phyloP scores from a whole-genome alignment of 164 flowering plant species.

The Akebia trifoliata region DNA sequence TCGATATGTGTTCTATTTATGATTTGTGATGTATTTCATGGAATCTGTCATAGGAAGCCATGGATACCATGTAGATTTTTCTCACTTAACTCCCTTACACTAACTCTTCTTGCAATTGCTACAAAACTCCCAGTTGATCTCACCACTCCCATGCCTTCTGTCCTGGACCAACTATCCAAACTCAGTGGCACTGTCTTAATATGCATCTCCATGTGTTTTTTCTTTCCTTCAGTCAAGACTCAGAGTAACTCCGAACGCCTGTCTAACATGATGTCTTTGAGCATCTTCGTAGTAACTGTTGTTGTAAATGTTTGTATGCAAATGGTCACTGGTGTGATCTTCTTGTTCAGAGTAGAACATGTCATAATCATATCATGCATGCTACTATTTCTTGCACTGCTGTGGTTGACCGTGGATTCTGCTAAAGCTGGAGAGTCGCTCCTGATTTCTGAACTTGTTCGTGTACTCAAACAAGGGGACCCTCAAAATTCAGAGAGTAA shows the following conservation, averaged over 20 bases:
- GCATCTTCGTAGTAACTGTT: conserved; percentile 1
- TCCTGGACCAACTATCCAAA: conserved; percentile 9
- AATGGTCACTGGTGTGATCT: conserved; percentile 10
- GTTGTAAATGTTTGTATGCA: conserved; percentile 10
- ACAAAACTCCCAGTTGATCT: conserved; percentile 12
- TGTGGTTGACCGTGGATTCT: conserved; percentile 8
- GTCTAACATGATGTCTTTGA: conserved; percentile 11
- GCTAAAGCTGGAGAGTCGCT: too few relatives aligned
- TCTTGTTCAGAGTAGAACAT: conserved; percentile 7
- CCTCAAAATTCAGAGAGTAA: too few relatives aligned
- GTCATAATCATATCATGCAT: conserved; percentile 1
- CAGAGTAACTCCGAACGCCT: background rate
- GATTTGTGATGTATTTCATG: background rate
- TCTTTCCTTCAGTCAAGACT: conserved; percentile 11
- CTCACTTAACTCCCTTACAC: conserved; percentile 3
- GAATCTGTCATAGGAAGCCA: background rate
- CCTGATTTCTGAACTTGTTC: background rate
- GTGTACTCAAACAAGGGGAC: too few relatives aligned
- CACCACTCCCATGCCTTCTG: conserved; percentile 9
- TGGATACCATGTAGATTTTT: conserved; percentile 11
- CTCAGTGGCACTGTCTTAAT: conserved; percentile 3
- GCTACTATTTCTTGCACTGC: background rate
- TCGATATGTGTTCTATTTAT: conserved; percentile 1
- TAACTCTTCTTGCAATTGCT: conserved; percentile 1
- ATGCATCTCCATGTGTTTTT: conserved; percentile 9